phyloP scores from a whole-genome alignment of 2,329 filamentous ascomycete genomes.

The Calcarisporium arbuscula region DNA sequence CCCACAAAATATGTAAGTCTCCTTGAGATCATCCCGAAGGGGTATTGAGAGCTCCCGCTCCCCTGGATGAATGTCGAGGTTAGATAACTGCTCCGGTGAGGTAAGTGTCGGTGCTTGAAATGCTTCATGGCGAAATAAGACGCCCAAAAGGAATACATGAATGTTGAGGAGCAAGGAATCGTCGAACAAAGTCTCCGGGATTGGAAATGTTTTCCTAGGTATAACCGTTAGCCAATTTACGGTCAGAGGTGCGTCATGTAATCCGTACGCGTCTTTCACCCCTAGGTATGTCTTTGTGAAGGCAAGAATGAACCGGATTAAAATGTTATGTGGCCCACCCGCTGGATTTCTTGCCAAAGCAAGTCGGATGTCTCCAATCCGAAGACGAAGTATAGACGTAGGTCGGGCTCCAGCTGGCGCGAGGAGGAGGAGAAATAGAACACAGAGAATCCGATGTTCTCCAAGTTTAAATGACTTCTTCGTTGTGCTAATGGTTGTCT shows the following conservation, averaged over 20 bases:
- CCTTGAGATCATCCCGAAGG: constrained; percentile 1
- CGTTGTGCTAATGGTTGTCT: constrained; percentile 19
- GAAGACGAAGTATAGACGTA: constrained; percentile 10
- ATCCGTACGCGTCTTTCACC: constrained; percentile 13
- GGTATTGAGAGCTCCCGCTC: constrained; percentile 13
- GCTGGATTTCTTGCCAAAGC: constrained; percentile 11
- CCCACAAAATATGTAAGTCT: constrained; percentile 3
- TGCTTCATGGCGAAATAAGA: constrained; percentile 18
- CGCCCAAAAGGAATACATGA: constrained; percentile 24
- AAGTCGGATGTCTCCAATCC: constrained; percentile 12
- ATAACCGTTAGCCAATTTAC: neutral
- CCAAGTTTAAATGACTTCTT: constrained; percentile 18
- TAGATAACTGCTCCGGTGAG: constrained; percentile 13
- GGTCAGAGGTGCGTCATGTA: constrained; percentile 1
- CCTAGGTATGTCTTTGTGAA: constrained; percentile 20
- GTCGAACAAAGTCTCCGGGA: constrained; percentile 30
- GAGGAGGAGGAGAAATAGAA: constrained; percentile 18
- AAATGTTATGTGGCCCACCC: constrained; percentile 9
- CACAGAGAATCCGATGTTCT: constrained; percentile 14
- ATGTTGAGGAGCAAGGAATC: constrained; percentile 27
- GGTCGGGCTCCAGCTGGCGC: constrained; percentile 10
- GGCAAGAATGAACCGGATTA: constrained; percentile 11
- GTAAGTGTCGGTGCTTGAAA: constrained; percentile 18
- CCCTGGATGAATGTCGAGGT: constrained; percentile 19
- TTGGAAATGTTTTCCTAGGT: constrained; percentile 24